Conservation (phyloP, 345 rosid genomes). For the Noccaea caerulescens region DNA sequence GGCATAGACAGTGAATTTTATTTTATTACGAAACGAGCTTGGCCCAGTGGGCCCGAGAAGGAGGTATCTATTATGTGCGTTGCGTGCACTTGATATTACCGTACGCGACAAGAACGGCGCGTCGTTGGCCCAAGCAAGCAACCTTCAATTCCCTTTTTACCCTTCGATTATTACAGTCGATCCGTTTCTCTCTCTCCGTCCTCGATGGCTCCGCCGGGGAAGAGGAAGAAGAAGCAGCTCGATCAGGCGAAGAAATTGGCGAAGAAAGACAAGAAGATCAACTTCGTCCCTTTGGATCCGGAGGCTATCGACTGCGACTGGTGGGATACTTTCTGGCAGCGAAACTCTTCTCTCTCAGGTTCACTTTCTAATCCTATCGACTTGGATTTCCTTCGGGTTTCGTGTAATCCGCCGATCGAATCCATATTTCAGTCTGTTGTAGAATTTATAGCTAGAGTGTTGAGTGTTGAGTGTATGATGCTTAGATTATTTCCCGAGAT, state of each 20-base stretch:
- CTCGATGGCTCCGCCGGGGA: constrained; percentile 53
- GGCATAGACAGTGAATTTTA: too few relatives aligned
- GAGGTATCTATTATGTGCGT: not conserved
- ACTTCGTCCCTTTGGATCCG: constrained; percentile 63
- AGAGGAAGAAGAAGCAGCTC: constrained; percentile 51
- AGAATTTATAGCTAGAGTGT: too few relatives aligned
- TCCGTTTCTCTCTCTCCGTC: not conserved
- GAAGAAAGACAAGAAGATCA: constrained; percentile 58
- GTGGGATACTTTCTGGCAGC: constrained; percentile 88
- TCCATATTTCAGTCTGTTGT: not conserved
- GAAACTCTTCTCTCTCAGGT: constrained; percentile 74
- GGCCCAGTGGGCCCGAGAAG: constrained; percentile 19
- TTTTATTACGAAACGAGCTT: not conserved
- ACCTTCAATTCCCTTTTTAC: constrained; percentile 1
- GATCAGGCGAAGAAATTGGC: constrained; percentile 55
- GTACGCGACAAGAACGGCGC: not conserved
- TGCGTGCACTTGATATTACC: not conserved
- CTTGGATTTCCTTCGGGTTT: not conserved
- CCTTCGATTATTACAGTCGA: constrained; percentile 3
- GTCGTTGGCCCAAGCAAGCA: not conserved
- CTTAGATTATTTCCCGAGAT: not conserved
- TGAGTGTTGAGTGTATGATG: too few relatives aligned
- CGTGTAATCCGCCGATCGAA: too few relatives aligned
- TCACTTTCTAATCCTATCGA: constrained; percentile 16
- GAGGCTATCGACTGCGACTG: constrained; percentile 79